Evolutionary conservation across 1,284 basidiomycete species (phyloP).

Genomic region (Ganoderma sinense): DNA sequence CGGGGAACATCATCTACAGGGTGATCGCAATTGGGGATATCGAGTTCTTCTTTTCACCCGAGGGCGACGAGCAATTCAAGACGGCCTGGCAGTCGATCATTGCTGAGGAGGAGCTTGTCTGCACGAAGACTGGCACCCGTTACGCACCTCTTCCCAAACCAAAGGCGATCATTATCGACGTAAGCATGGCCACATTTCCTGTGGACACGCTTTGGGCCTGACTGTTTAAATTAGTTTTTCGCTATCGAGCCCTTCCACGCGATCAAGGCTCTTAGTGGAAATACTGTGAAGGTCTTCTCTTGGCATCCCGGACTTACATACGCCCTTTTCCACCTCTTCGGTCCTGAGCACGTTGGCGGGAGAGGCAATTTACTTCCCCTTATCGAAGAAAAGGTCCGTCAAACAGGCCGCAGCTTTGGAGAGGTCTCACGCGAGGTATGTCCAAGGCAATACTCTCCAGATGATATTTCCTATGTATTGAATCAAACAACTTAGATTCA

Average conservation of each 20-base stretch:
- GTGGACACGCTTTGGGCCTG: neutral
- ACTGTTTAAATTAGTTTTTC: constrained; percentile 22
- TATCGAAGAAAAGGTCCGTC: constrained; percentile 21
- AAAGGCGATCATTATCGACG: constrained; percentile 10
- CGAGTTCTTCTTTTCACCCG: neutral
- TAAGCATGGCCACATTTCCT: neutral
- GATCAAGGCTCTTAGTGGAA: constrained; percentile 17
- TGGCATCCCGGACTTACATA: constrained; percentile 29
- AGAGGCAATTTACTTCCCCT: constrained; percentile 24
- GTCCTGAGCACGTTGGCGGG: constrained; percentile 27
- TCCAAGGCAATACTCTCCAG: neutral
- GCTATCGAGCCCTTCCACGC: constrained; percentile 10
- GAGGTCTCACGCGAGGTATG: constrained; percentile 28
- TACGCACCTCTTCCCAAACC: constrained; percentile 1
- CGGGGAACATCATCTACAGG: constrained; percentile 8
- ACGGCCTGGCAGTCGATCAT: constrained; percentile 9
- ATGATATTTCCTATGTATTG: neutral
- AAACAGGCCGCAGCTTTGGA: constrained; percentile 13
- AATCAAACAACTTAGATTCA: constrained; percentile 10
- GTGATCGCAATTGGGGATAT: constrained; percentile 13
- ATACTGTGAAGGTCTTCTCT: constrained; percentile 25
- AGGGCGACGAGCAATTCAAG: constrained; percentile 2
- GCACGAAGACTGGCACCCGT: constrained; percentile 13
- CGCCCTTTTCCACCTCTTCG: constrained; percentile 22
- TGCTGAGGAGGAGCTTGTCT: constrained; percentile 6